Evolutionary conservation across 306 rosid genomes (phyloP).

Genomic region (Dalbergia cultrata): DNA sequence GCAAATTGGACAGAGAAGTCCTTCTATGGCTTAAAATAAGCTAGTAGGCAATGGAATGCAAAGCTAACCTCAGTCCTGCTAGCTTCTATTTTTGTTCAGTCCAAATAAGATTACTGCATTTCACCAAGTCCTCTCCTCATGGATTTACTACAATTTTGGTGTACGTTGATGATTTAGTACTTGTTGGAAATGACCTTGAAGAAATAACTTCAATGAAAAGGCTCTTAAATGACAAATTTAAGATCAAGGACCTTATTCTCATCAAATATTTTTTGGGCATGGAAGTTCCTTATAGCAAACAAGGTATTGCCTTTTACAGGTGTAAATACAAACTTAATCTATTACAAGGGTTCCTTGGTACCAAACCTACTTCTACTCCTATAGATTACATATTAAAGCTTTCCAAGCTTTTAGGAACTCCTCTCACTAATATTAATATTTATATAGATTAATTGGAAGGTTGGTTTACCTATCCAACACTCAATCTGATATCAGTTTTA

Average conservation of each 20-base stretch:
- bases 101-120: no score
- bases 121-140: not conserved
- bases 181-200: not conserved
- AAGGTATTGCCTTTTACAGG: not conserved
- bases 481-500: no score
- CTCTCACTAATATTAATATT: no score
- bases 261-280: not conserved
- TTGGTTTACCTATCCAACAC: no score
- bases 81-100: not conserved
- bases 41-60: not conserved
- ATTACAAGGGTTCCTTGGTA: not conserved
- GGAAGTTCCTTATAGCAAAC: not conserved
- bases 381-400: not conserved
- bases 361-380: not conserved
- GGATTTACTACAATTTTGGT: not conserved
- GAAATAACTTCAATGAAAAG: not conserved
- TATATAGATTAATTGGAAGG: not conserved
- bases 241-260: not conserved
- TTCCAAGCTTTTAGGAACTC: not conserved
- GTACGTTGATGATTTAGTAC: not conserved
- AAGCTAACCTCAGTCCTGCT: not conserved
- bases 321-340: not conserved
- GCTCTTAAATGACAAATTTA: not conserved
- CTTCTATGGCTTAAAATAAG: not conserved
- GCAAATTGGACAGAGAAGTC: not conserved